A percentile compares a stretch with the other conserved stretches of the same genome.
These are phyloP conservation scores for Lipomyces sp. DNA, from an alignment of 805 yeast genomes.

Conservation along the genomic window DNA sequence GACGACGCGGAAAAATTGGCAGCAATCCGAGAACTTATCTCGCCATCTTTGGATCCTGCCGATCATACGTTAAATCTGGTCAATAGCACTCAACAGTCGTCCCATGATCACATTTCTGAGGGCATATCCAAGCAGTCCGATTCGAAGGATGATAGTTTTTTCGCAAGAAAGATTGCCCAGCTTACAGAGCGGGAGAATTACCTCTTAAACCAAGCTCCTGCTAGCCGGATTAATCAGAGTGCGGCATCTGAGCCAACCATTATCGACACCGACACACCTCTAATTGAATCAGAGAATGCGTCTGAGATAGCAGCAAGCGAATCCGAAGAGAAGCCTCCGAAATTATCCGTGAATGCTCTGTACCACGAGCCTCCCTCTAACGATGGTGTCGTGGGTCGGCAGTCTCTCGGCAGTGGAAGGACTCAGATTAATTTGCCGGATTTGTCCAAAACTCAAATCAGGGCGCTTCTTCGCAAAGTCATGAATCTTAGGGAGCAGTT, in stretches of 20 bases:
- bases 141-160: background rate
- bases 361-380: background rate
- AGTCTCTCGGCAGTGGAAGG: background rate
- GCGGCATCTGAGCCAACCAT: background rate
- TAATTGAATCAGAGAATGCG: background rate
- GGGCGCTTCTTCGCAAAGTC: conserved; percentile 2
- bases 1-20: background rate
- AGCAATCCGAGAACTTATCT: background rate
- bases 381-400: background rate
- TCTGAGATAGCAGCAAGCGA: background rate
- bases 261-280: background rate
- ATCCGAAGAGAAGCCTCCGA: background rate
- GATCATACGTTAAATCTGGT: background rate
- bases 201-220: background rate
- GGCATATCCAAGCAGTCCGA: background rate
- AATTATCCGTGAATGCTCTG: background rate
- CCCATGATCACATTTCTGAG: background rate
- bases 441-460: background rate
- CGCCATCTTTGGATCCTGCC: background rate
- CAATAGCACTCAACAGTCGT: background rate
- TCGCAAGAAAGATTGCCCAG: background rate
- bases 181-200: background rate
- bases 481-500: background rate
- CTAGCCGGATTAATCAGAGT: background rate
- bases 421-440: conserved; percentile 1